Percentiles rank a stretch among this genome's conserved stretches.
phyloP scores from a whole-genome alignment of 2,329 filamentous ascomycete species.

The Davidsoniella eucalypti region DNA sequence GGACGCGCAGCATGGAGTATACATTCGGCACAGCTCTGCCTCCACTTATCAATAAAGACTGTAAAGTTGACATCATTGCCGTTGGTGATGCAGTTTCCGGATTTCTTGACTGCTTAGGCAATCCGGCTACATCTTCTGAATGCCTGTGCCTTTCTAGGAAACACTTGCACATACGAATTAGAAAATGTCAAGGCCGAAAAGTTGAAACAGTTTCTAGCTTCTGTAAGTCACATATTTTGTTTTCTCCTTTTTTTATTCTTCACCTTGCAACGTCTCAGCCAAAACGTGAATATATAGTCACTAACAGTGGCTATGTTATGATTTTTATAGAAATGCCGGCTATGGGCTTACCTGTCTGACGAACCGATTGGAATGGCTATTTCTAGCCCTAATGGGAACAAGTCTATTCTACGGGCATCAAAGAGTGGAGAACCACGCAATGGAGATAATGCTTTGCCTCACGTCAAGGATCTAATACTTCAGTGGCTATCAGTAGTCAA shows the following conservation, averaged over 20 bases:
- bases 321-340: conserved; percentile 35
- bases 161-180: conserved; percentile 22
- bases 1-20: conserved; percentile 30
- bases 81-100: conserved; percentile 47
- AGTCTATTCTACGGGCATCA: conserved; percentile 20
- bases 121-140: conserved; percentile 31
- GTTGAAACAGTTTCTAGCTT: conserved; percentile 33
- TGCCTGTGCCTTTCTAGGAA: conserved; percentile 33
- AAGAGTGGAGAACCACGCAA: conserved; percentile 40
- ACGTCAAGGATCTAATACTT: conserved; percentile 37
- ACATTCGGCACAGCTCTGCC: conserved; percentile 50
- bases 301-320: conserved; percentile 10
- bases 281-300: conserved; percentile 15
- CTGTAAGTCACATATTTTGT: conserved; percentile 23
- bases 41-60: conserved; percentile 28
- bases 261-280: background rate
- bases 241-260: background rate
- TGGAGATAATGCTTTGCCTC: conserved; percentile 46
- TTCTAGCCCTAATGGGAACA: conserved; percentile 33
- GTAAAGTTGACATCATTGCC: conserved; percentile 52
- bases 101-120: conserved; percentile 40
- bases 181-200: conserved; percentile 25
- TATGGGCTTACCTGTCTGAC: conserved; percentile 35
- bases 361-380: conserved; percentile 28
- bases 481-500: conserved; percentile 45